Conservation (phyloP, 2,329 filamentous ascomycete species). For the Penicillium sp. region DNA sequence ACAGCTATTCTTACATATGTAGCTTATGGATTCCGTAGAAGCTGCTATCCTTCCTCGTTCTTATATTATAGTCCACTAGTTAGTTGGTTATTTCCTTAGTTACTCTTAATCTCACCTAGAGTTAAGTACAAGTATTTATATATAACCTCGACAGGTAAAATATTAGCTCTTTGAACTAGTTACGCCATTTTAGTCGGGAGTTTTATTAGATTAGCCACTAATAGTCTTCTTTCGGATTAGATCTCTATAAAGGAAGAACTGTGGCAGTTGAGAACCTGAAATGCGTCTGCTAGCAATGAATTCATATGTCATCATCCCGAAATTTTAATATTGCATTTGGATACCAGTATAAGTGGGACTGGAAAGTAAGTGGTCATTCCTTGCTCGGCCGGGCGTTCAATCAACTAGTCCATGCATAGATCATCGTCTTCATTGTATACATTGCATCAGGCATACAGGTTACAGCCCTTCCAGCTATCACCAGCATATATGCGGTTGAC, state of each 20-base stretch:
- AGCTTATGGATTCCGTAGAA: too few species aligned
- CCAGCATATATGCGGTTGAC: slow-evolving; percentile 60
- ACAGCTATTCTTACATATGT: slow-evolving; percentile 55
- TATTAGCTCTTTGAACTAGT: slow-evolving; percentile 60
- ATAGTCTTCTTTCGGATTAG: slow-evolving; percentile 59
- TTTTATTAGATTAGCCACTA: slow-evolving; percentile 54
- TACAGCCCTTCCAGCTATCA: slow-evolving; percentile 60
- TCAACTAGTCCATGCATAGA: slow-evolving; percentile 16
- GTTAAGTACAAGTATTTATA: slow-evolving; percentile 55
- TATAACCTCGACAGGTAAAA: slow-evolving; percentile 54
- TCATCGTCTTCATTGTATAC: slow-evolving; percentile 59
- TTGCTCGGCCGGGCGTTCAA: not conserved
- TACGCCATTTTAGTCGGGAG: slow-evolving; percentile 55
- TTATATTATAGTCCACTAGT: slow-evolving; percentile 60
- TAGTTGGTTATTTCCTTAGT: too few species aligned
- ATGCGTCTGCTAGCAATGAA: slow-evolving; percentile 57
- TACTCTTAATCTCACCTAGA: slow-evolving; percentile 60
- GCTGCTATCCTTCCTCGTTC: slow-evolving; percentile 61
- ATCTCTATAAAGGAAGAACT: slow-evolving; percentile 55
- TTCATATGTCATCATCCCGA: too few species aligned
- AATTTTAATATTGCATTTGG: slow-evolving; percentile 54
- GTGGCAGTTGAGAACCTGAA: slow-evolving; percentile 58
- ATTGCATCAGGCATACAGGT: slow-evolving; percentile 59
- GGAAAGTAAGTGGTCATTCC: slow-evolving; percentile 43
- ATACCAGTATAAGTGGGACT: slow-evolving; percentile 55